Conservation (phyloP, 208 protist species). For the Crithidia sp. region DNA sequence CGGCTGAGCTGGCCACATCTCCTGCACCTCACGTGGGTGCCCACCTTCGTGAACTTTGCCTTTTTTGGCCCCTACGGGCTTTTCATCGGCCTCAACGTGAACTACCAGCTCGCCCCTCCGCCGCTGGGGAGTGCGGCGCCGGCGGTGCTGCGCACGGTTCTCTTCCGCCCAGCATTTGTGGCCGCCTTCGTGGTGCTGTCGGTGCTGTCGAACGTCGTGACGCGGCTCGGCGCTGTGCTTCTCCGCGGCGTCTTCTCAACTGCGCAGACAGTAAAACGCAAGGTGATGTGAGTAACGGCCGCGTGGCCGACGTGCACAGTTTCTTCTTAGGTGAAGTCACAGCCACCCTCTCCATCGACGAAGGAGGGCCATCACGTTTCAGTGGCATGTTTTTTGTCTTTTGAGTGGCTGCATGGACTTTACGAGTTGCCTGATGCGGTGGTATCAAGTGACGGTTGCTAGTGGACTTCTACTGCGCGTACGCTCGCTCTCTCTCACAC, state of each 20-base stretch:
- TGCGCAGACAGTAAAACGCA: background rate
- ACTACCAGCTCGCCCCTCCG: constrained; percentile 81
- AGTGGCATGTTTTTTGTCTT: too few species aligned
- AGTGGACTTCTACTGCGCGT: too few species aligned
- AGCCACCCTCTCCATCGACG: too few species aligned
- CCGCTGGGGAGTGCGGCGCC: constrained; percentile 29
- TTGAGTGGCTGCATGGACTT: too few species aligned
- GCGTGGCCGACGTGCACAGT: too few species aligned
- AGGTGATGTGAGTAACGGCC: background rate
- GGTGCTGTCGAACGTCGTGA: constrained; percentile 29
- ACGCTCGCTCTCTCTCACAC: too few species aligned
- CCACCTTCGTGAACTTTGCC: constrained; percentile 58
- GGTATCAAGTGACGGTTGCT: background rate
- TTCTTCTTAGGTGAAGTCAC: too few species aligned
- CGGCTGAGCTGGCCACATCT: constrained; percentile 43
- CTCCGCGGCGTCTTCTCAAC: background rate
- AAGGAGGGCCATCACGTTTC: background rate
- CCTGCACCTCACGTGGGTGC: constrained; percentile 66
- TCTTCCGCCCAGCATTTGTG: constrained; percentile 53
- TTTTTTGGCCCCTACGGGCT: constrained; percentile 49
- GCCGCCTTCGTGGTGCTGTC: constrained; percentile 45
- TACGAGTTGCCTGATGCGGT: too few species aligned
- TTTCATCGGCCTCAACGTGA: constrained; percentile 73
- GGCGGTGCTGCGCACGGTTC: constrained; percentile 19
- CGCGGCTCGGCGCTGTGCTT: constrained; percentile 18